Base-by-base conservation (phyloP, 169 alveolate genomes). In the Plasmodium coatneyi region DNA sequence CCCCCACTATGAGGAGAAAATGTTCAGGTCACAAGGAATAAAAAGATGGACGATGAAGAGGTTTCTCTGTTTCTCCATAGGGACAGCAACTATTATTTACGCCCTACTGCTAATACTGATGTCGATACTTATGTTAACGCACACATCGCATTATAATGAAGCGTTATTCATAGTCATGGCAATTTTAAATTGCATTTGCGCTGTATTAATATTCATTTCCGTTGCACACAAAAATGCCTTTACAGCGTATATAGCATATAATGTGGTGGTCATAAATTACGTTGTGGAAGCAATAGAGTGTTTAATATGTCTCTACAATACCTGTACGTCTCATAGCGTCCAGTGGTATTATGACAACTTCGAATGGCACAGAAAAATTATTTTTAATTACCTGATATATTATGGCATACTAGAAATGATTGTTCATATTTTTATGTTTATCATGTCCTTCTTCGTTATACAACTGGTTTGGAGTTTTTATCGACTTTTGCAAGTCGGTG, bases 31-130 rank as follows among this genome's bases (percentile, higher is more conserved):
- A 56, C 72, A 87, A 9, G 87, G 81, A n/a, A 87, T 87, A 71
- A 87, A 76, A 87, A 87, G 93, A 56, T 87, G 93, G 93, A 87
- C 86, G 3, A 87, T 87, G 93, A 87, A 66, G 54, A 87, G 93
- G 36, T 87, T 87, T 87, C 78, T 87, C 41, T 87, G 93, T 70
- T 71, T 87, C 71, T 78, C 93, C 46, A 79, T 87, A 19, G 93
- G 93, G 71, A 87, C 93, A 36, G 93, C 93, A 36, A 78, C 32
- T 36, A 87, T 60, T 34, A 87, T 87, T 32, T 87, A 87, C 19
- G 87, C 93, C 34, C 56, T 46, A 71, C 89, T 87, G 32, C 43
- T 87, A 10, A 60, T 87, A 52, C 30, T 87, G 49, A 56, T 87
- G 82, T 87, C 93, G 4, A 87, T 87, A 36, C 56, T 87, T 25